These are phyloP conservation scores for Hypoxylon subgilvum DNA, from an alignment of 495 filamentous ascomycete genomes.

Conservation along the genomic window DNA sequence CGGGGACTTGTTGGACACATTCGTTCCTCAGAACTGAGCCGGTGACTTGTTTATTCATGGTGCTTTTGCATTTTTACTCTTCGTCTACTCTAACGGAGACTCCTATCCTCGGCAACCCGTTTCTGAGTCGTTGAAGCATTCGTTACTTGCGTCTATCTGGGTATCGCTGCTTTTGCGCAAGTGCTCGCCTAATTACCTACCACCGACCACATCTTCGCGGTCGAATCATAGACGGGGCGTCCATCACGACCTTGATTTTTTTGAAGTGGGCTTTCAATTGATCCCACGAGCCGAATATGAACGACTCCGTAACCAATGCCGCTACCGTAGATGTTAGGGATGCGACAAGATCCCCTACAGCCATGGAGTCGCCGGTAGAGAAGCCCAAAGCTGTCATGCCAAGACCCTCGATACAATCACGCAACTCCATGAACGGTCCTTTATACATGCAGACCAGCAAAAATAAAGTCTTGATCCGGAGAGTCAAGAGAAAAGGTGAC, in stretches of 20 bases:
- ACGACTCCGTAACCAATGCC: slow-evolving; percentile 21
- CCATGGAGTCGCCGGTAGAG: slow-evolving; percentile 30
- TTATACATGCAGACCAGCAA: slow-evolving; percentile 54
- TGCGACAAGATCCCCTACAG: slow-evolving; percentile 9
- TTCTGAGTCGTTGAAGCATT: slow-evolving; percentile 16
- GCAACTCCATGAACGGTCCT: slow-evolving; percentile 54
- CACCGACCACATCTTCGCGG: slow-evolving; percentile 26
- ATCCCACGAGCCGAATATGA: slow-evolving; percentile 27
- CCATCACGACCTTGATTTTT: background rate
- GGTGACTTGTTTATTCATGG: slow-evolving; percentile 18
- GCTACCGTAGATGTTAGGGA: slow-evolving; percentile 14
- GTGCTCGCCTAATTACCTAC: slow-evolving; percentile 3
- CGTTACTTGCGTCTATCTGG: slow-evolving; percentile 8
- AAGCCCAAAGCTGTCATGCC: slow-evolving; percentile 32
- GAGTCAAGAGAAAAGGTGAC: slow-evolving; percentile 54
- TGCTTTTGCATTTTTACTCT: slow-evolving; percentile 7
- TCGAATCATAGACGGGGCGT: background rate
- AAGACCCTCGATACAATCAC: slow-evolving; percentile 41
- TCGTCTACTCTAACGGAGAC: background rate
- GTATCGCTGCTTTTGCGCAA: slow-evolving; percentile 16
- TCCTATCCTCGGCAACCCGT: background rate
- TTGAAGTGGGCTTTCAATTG: slow-evolving; percentile 8
- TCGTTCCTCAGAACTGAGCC: slow-evolving; percentile 24
- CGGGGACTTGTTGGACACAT: slow-evolving; percentile 25
- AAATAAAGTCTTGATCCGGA: slow-evolving; percentile 54